A percentile compares a stretch with the other conserved stretches of the same genome.
phyloP scores from a whole-genome alignment of 768 basidiomycete species.

The Russula foetens region DNA sequence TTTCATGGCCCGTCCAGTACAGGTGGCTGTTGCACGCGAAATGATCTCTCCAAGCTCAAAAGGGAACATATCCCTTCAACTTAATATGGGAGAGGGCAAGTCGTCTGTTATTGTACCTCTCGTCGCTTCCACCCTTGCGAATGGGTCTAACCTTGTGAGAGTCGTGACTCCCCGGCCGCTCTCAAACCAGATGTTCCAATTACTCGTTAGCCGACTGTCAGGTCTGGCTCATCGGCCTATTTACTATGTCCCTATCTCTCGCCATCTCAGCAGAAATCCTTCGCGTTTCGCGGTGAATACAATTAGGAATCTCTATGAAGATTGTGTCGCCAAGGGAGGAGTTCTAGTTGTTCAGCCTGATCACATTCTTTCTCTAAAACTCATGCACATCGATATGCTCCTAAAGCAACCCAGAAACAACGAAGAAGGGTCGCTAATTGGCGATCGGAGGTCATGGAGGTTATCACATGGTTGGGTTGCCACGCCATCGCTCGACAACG shows the following conservation, averaged over 20 bases:
- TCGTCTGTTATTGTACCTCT: slow-evolving; percentile 45
- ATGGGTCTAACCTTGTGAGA: slow-evolving; percentile 36
- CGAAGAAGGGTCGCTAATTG: not conserved
- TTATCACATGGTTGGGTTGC: not conserved
- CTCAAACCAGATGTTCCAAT: slow-evolving; percentile 39
- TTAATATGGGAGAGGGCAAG: no score
- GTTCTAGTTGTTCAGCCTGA: slow-evolving; percentile 46
- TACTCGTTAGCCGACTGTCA: slow-evolving; percentile 36
- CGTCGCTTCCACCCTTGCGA: slow-evolving; percentile 31
- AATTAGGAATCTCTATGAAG: slow-evolving; percentile 29
- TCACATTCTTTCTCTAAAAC: no score
- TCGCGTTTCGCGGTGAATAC: slow-evolving; percentile 8
- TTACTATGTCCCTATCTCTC: slow-evolving; percentile 42
- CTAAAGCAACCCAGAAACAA: not conserved
- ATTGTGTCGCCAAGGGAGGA: slow-evolving; percentile 34
- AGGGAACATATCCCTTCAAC: slow-evolving; percentile 36
- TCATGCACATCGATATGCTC: slow-evolving; percentile 37
- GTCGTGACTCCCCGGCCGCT: slow-evolving; percentile 43
- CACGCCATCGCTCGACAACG: slow-evolving; percentile 22
- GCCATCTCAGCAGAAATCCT: slow-evolving; percentile 27
- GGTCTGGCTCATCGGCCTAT: slow-evolving; percentile 39
- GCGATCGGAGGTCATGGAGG: not conserved
- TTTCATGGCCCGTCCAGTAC: slow-evolving; percentile 36
- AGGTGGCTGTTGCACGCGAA: slow-evolving; percentile 34
- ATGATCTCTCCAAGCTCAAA: slow-evolving; percentile 38